Percentiles rank a stretch among this genome's conserved stretches.
phyloP scores from a whole-genome alignment of 2,329 filamentous ascomycete genomes.

The Xylariaceae sp. region DNA sequence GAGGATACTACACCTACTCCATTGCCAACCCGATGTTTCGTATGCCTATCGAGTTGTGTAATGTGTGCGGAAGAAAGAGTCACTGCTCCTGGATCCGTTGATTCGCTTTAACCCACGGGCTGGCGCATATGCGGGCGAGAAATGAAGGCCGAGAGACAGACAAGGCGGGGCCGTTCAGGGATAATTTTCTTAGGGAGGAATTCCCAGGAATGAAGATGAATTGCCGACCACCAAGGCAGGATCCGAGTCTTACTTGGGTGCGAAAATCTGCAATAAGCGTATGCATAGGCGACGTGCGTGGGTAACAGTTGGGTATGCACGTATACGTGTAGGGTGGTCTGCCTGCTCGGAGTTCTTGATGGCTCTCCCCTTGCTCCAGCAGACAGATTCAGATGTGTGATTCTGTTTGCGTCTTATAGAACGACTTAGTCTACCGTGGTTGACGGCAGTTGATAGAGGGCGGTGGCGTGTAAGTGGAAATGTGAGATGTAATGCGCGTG shows the following conservation, averaged over 20 bases:
- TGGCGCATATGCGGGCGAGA: conserved; percentile 8
- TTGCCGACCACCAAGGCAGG: conserved; percentile 8
- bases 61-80: conserved; percentile 3
- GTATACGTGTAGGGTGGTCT: conserved; percentile 2
- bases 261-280: conserved; percentile 12
- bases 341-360: neutral
- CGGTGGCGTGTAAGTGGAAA: neutral
- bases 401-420: neutral
- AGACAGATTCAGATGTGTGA: neutral
- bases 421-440: neutral
- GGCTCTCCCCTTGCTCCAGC: neutral
- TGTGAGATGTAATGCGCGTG: neutral
- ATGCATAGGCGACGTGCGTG: conserved; percentile 7
- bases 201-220: conserved; percentile 9
- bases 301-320: conserved; percentile 6
- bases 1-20: conserved; percentile 6
- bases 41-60: neutral
- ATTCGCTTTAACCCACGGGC: conserved; percentile 5
- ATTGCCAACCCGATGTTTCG: neutral
- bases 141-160: neutral
- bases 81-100: conserved; percentile 7
- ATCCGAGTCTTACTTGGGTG: conserved; percentile 20
- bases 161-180: conserved; percentile 6
- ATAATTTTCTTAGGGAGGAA: conserved; percentile 10
- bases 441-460: neutral